Conservation (phyloP, 2,329 filamentous ascomycete species). For the Emergomyces pasteurianus region DNA sequence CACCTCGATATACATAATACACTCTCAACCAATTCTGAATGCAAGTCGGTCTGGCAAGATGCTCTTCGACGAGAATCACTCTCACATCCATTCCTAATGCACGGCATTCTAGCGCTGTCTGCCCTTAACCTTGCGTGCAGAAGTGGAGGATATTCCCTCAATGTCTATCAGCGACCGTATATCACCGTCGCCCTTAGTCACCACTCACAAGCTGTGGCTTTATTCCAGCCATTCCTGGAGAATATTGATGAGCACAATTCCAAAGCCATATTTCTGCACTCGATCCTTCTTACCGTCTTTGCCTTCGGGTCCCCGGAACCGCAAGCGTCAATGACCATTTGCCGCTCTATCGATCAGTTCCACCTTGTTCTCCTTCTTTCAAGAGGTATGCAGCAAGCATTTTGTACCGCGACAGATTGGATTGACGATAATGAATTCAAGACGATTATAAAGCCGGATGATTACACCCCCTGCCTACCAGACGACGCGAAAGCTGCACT, state of each 20-base stretch:
- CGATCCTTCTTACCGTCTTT: conserved; percentile 23
- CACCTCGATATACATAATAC: conserved; percentile 22
- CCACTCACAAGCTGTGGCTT: conserved; percentile 16
- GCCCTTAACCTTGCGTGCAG: conserved; percentile 21
- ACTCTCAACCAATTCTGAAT: conserved; percentile 16
- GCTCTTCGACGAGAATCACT: conserved; percentile 21
- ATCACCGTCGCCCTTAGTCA: conserved; percentile 19
- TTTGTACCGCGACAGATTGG: conserved; percentile 15
- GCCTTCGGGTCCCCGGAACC: conserved; percentile 21
- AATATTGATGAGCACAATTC: conserved; percentile 19
- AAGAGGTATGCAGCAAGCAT: conserved; percentile 19
- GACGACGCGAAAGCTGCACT: conserved; percentile 20
- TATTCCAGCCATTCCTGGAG: conserved; percentile 14
- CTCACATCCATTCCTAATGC: conserved; percentile 19
- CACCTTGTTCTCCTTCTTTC: conserved; percentile 20
- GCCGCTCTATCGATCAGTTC: conserved; percentile 19
- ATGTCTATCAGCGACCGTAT: conserved; percentile 7
- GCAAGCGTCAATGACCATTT: conserved; percentile 6
- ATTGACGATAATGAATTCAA: conserved; percentile 18
- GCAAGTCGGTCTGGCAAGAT: conserved; percentile 22
- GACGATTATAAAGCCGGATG: conserved; percentile 15
- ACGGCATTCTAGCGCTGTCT: conserved; percentile 25
- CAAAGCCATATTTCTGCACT: conserved; percentile 26
- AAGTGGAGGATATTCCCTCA: conserved; percentile 7
- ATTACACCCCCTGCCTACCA: conserved; percentile 20